Conservation (phyloP, 2,329 filamentous ascomycete species). For the Aspergillus sp. region DNA sequence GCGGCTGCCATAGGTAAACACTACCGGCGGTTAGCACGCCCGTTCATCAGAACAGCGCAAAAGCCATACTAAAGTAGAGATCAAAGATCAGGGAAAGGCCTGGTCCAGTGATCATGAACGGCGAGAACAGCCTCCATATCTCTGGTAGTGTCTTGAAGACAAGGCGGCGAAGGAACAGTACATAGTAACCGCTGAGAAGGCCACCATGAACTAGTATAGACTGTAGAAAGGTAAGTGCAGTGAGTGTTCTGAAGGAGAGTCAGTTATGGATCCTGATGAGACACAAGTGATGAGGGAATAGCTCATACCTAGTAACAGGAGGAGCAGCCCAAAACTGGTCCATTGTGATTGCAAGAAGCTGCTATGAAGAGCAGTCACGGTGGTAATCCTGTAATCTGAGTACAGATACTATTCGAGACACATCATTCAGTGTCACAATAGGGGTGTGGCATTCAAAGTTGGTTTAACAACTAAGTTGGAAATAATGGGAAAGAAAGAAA, state of each 20-base stretch:
- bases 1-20: slow-evolving; percentile 75
- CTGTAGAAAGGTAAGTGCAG: slow-evolving; percentile 63
- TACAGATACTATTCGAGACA: slow-evolving; percentile 2
- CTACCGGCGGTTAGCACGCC: slow-evolving; percentile 44
- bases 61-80: slow-evolving; percentile 66
- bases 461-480: not conserved
- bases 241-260: slow-evolving; percentile 61
- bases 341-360: slow-evolving; percentile 41
- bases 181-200: slow-evolving; percentile 54
- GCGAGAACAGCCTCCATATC: slow-evolving; percentile 60
- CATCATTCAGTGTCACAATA: slow-evolving; percentile 14
- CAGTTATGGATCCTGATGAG: slow-evolving; percentile 47
- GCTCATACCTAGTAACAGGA: slow-evolving; percentile 63
- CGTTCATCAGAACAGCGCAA: slow-evolving; percentile 21
- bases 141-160: slow-evolving; percentile 63
- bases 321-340: slow-evolving; percentile 67
- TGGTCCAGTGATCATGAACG: slow-evolving; percentile 61
- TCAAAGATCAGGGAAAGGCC: slow-evolving; percentile 66
- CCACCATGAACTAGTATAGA: slow-evolving; percentile 64
- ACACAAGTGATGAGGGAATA: not conserved
- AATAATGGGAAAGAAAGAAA: not conserved
- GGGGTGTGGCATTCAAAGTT: not conserved
- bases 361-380: not conserved
- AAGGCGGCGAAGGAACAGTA: slow-evolving; percentile 55
- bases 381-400: not conserved